Evolutionary conservation across 495 filamentous ascomycete species (phyloP).

Genomic region (Penicillium maclennaniae): DNA sequence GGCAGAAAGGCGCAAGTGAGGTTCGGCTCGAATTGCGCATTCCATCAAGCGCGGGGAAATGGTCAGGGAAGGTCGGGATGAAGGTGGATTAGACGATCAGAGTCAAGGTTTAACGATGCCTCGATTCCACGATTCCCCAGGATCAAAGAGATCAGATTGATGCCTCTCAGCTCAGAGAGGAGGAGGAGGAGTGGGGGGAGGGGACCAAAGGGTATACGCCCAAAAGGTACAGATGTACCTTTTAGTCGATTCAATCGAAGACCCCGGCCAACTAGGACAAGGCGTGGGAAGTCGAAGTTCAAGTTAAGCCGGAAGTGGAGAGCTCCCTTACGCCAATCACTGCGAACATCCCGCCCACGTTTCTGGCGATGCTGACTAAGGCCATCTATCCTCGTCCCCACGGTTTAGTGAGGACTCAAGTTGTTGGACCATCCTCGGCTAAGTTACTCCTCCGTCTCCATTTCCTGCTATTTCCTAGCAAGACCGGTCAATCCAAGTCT

Average conservation of each 20-base stretch:
- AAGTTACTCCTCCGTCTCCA: too few species aligned
- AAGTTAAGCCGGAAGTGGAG: conserved; percentile 19
- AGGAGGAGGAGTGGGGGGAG: too few species aligned
- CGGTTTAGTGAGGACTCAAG: too few species aligned
- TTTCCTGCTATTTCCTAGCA: too few species aligned
- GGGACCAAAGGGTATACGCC: background rate
- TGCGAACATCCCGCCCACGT: conserved; percentile 20
- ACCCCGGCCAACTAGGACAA: background rate
- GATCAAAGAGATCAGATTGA: background rate
- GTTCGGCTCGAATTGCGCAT: background rate
- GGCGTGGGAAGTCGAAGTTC: conserved; percentile 10
- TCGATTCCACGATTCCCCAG: background rate
- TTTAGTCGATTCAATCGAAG: background rate
- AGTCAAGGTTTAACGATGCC: background rate
- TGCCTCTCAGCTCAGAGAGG: background rate
- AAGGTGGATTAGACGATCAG: background rate
- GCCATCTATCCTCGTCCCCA: too few species aligned
- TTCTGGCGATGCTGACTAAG: conserved; percentile 7
- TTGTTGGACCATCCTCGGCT: too few species aligned
- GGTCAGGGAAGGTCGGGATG: background rate
- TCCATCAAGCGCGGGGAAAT: conserved; percentile 7
- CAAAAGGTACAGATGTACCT: background rate
- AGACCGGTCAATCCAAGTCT: background rate
- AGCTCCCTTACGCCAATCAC: conserved; percentile 24
- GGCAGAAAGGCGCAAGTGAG: conserved; percentile 6